Evolutionary conservation across 495 filamentous ascomycete genomes (phyloP).

Genomic region (Neurospora tetrasperma): DNA sequence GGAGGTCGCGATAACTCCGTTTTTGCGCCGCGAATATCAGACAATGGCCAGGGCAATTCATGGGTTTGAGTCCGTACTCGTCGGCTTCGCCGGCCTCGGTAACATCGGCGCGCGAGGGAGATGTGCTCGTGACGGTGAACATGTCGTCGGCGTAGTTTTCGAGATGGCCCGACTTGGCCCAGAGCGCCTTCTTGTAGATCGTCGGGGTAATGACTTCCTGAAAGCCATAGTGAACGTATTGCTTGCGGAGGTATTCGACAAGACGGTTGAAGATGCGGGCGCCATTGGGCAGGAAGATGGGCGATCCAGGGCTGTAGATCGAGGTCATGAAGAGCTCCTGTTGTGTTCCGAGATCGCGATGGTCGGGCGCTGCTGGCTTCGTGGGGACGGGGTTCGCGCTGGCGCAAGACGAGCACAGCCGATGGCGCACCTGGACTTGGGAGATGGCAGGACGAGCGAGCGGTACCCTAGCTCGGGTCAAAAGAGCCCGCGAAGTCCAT

Average conservation of each 20-base stretch:
- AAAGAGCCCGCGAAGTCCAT: slow-evolving; percentile 9
- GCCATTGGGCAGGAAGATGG: slow-evolving; percentile 79
- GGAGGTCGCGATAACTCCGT: slow-evolving; percentile 72
- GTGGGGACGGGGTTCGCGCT: slow-evolving; percentile 9
- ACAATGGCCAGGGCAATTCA: slow-evolving; percentile 96
- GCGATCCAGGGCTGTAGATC: slow-evolving; percentile 74
- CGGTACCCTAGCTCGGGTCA: slow-evolving; percentile 1
- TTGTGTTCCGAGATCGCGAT: slow-evolving; percentile 57
- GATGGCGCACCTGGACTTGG: slow-evolving; percentile 3
- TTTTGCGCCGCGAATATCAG: slow-evolving; percentile 65
- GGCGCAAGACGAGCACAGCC: slow-evolving; percentile 26
- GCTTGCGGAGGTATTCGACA: slow-evolving; percentile 70
- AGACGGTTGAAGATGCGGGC: slow-evolving; percentile 82
- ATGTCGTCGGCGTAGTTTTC: slow-evolving; percentile 93
- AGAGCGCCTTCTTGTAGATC: slow-evolving; percentile 86
- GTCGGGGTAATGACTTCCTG: slow-evolving; percentile 86
- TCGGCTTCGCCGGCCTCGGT: slow-evolving; percentile 47
- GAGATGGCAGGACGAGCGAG: not conserved
- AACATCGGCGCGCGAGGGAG: slow-evolving; percentile 27
- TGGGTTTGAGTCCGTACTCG: slow-evolving; percentile 86
- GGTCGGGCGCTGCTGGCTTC: slow-evolving; percentile 41
- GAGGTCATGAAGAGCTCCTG: slow-evolving; percentile 76
- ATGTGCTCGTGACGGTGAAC: slow-evolving; percentile 69
- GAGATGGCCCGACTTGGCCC: slow-evolving; percentile 85
- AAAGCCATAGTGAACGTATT: slow-evolving; percentile 82